Evolutionary conservation across 441 rosid genomes (phyloP), one percentile per base, ranked within the genome.

Genomic region (Jatropha multifida): DNA sequence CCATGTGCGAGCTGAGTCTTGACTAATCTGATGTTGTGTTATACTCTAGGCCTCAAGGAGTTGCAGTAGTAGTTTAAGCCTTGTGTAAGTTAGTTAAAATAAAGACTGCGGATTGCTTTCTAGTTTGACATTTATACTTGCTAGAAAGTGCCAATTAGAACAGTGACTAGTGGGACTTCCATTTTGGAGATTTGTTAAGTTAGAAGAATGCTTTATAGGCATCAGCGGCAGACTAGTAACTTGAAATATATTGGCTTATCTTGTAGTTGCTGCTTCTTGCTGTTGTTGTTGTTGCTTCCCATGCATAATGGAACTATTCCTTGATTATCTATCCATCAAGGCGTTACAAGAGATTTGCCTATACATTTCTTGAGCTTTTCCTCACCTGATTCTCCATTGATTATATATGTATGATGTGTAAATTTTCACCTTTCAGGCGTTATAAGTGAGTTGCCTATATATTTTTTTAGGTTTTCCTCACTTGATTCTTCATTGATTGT

Each of bases 11-110:
- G 69, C 56, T 3, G 41, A 52, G 44, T 72, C 37, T 37, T 7
- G n/a, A 71, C 84, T 77, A 73, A 79, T 60, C 76, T 69, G 17
- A 55, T 73, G 69, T 69, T 78, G 76, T 73, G 55, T n/a, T 72
- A 44, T 52, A 70, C 52, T 58, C 1, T 58, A 68, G 84, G 78
- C 73, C 80, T 71, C 56, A 14, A 73, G 67, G 68, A 46, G 78
- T 76, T 18, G 56, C 72, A 27, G 67, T 41, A 62, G 80, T 80
- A 85, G 77, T 70, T 73, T 61, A 68, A 73, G 80, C 52, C 15
- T 63, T 52, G 23, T 65, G 75, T 71, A 76, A 72, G 74, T 49
- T 65, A 68, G 73, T 69, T 68, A 44, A 80, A 72, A 70, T 69
- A 78, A 69, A 77, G 77, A 78, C 77, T 37, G 63, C 37, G 71